These are phyloP conservation scores for Phytophthora sojae DNA, from an alignment of 352 stramenopile genomes.

Conservation along the genomic window DNA sequence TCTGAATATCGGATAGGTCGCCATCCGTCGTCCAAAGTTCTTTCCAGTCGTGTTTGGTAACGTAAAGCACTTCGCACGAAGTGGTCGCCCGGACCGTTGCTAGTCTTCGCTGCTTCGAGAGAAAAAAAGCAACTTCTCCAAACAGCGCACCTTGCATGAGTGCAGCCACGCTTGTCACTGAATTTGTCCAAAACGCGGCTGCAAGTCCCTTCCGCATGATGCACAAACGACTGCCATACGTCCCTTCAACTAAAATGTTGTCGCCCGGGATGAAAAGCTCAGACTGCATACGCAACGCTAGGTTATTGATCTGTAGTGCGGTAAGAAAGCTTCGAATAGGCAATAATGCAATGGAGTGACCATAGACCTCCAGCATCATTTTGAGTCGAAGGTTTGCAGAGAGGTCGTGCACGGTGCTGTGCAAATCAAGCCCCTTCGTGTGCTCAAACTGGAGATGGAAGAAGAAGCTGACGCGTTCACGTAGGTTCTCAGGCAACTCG, in stretches of 20 bases:
- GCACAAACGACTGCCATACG: slow-evolving; percentile 61
- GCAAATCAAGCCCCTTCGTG: slow-evolving; percentile 54
- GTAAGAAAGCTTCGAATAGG: slow-evolving; percentile 68
- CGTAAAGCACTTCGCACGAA: slow-evolving; percentile 74
- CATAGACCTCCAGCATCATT: slow-evolving; percentile 81
- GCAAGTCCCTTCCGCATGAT: slow-evolving; percentile 67
- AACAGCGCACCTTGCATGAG: slow-evolving; percentile 73
- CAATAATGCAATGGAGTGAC: slow-evolving; percentile 47
- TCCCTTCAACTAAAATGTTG: slow-evolving; percentile 67
- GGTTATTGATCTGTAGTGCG: slow-evolving; percentile 68
- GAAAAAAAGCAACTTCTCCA: slow-evolving; percentile 75
- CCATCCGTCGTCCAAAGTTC: slow-evolving; percentile 59
- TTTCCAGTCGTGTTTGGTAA: slow-evolving; percentile 70
- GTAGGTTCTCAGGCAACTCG: slow-evolving; percentile 48
- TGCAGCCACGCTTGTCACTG: slow-evolving; percentile 58
- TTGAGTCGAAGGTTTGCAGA: slow-evolving; percentile 75
- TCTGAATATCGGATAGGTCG: slow-evolving; percentile 52
- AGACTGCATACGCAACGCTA: slow-evolving; percentile 64
- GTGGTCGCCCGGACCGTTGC: slow-evolving; percentile 69
- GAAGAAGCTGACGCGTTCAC: slow-evolving; percentile 65
- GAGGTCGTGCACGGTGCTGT: slow-evolving; percentile 66
- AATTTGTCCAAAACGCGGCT: slow-evolving; percentile 59
- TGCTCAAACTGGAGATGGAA: slow-evolving; percentile 73
- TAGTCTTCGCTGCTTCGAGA: slow-evolving; percentile 58
- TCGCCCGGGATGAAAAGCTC: slow-evolving; percentile 80